Evolutionary conservation across 1,284 basidiomycete species (phyloP).

Genomic region (Austropuccinia psidii): DNA sequence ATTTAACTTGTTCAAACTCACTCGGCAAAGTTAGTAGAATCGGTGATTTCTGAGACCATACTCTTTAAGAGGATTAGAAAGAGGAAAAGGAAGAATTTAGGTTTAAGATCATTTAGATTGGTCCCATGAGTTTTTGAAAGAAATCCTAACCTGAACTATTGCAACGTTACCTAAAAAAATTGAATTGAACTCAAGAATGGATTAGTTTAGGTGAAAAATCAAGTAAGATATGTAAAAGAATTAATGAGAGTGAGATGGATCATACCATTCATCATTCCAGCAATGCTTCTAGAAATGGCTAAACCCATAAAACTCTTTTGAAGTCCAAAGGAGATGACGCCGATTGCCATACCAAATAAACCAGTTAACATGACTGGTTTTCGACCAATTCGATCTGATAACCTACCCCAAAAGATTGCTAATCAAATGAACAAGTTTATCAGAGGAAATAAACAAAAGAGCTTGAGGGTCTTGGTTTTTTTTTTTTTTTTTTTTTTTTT

Average conservation of each 20-base stretch:
- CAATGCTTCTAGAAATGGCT: conserved; percentile 23
- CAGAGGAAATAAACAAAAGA: not conserved
- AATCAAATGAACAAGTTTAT: not conserved
- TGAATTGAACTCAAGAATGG: not conserved
- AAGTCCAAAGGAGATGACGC: conserved; percentile 28
- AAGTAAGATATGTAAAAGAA: not conserved
- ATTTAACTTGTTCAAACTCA: not conserved
- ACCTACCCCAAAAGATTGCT: conserved; percentile 41
- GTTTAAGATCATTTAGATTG: not conserved
- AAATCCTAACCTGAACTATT: conserved; percentile 14
- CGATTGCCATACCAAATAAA: conserved; percentile 37
- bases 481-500: too few species aligned
- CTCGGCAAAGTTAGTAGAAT: conserved; percentile 31
- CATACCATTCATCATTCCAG: conserved; percentile 36
- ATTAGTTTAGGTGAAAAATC: not conserved
- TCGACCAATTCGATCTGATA: conserved; percentile 38
- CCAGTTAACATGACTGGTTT: conserved; percentile 40
- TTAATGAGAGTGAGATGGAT: not conserved
- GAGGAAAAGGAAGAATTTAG: not conserved
- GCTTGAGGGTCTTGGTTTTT: not conserved
- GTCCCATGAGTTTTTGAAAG: not conserved
- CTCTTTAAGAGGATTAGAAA: not conserved
- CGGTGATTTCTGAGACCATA: conserved; percentile 27
- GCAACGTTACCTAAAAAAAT: conserved; percentile 15
- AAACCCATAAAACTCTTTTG: conserved; percentile 32